Conservation (phyloP, 2,329 filamentous ascomycete species). For the Acarospora socialis region DNA sequence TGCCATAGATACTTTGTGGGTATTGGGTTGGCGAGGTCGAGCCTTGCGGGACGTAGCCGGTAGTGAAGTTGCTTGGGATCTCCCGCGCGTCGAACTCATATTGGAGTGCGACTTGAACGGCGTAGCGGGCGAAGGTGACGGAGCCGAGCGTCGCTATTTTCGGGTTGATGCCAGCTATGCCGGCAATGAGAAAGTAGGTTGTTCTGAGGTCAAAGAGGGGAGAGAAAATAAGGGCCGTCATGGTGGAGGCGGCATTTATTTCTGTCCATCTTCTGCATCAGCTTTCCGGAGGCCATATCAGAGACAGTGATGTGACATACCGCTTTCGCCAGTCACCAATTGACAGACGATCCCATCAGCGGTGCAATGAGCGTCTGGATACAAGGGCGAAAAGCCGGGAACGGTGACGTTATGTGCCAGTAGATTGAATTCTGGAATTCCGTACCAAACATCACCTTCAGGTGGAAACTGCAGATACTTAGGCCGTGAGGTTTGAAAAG, state of each 20-base stretch:
- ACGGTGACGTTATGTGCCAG: conserved; percentile 42
- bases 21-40: conserved; percentile 40
- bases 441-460: conserved; percentile 49
- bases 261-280: conserved; percentile 30
- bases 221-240: conserved; percentile 49
- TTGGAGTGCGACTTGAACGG: conserved; percentile 60
- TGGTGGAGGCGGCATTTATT: conserved; percentile 59
- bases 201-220: conserved; percentile 46
- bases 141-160: conserved; percentile 49
- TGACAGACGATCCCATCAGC: conserved; percentile 50
- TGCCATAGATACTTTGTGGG: conserved; percentile 48
- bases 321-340: conserved; percentile 42
- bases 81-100: conserved; percentile 62
- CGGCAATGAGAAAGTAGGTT: conserved; percentile 58
- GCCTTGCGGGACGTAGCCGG: conserved; percentile 56
- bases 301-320: too few species aligned
- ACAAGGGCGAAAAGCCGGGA: conserved; percentile 51
- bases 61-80: conserved; percentile 48
- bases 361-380: conserved; percentile 51
- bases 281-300: too few species aligned
- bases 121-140: conserved; percentile 54
- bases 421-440: conserved; percentile 41
- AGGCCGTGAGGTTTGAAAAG: conserved; percentile 28
- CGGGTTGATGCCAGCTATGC: conserved; percentile 63
- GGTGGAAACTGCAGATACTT: conserved; percentile 27